A percentile compares a stretch with the other conserved stretches of the same genome.
Conservation (phyloP, 2,329 filamentous ascomycete genomes). For the Pseudogymnoascus sp. region DNA sequence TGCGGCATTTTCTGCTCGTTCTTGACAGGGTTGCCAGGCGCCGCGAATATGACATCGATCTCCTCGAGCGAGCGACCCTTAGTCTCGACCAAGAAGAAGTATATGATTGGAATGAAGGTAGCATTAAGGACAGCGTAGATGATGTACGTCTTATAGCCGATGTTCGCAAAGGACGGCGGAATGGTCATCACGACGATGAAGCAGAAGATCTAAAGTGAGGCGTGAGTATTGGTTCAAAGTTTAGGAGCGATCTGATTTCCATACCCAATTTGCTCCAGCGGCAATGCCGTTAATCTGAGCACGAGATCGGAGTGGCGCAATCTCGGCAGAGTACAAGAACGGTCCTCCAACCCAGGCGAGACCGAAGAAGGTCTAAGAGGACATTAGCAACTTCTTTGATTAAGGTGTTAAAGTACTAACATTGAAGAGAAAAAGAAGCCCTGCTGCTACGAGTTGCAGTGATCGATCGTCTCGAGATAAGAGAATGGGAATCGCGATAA, state of each 20-base stretch:
- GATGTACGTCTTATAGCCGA: conserved; percentile 28
- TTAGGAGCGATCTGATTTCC: too few species aligned
- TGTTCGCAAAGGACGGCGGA: conserved; percentile 23
- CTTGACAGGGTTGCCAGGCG: conserved; percentile 45
- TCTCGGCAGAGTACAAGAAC: conserved; percentile 49
- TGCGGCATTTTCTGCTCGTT: conserved; percentile 46
- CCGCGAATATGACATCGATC: conserved; percentile 35
- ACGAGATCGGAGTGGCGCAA: conserved; percentile 38
- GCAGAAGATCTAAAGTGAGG: conserved; percentile 1
- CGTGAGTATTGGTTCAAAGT: too few species aligned
- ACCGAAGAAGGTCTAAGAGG: conserved; percentile 25
- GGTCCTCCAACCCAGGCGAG: conserved; percentile 40
- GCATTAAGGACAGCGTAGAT: conserved; percentile 23
- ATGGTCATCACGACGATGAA: conserved; percentile 18
- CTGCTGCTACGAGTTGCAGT: conserved; percentile 9
- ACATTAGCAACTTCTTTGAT: too few species aligned
- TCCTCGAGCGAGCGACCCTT: conserved; percentile 54
- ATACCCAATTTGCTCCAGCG: conserved; percentile 21
- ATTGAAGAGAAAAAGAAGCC: neutral
- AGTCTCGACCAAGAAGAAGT: conserved; percentile 55
- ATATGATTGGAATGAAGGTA: conserved; percentile 40
- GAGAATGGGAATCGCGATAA: conserved; percentile 44
- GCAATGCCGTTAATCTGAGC: conserved; percentile 46
- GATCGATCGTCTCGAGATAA: conserved; percentile 11
- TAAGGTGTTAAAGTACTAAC: neutral